phyloP scores from a whole-genome alignment of 306 rosid species.

The Medicago ruthenica region DNA sequence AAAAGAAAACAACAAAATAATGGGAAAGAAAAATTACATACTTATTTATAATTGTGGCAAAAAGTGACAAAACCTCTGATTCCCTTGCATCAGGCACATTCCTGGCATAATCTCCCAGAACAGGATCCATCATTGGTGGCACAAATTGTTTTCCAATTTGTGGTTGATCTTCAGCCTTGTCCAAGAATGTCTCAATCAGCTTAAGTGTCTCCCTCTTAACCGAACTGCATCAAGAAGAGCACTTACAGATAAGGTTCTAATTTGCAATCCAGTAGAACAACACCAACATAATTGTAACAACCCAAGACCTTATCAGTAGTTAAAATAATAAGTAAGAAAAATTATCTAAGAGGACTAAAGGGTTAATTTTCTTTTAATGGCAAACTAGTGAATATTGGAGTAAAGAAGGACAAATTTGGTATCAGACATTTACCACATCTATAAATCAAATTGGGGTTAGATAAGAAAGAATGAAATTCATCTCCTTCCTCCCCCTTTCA shows the following conservation, averaged over 20 bases:
- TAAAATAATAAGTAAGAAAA: no score
- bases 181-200: conserved; percentile 91
- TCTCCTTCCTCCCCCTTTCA: no score
- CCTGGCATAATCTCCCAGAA: conserved; percentile 91
- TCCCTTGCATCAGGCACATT: conserved; percentile 97
- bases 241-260: conserved; percentile 10
- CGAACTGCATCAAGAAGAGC: conserved; percentile 65
- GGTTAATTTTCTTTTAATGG: no score
- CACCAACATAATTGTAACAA: conserved; percentile 27
- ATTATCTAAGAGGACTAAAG: no score
- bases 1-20: not conserved
- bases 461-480: no score
- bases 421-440: no score
- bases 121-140: conserved; percentile 96
- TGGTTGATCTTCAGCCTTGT: conserved; percentile 95
- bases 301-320: no score
- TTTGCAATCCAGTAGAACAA: conserved; percentile 10
- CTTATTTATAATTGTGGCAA: conserved; percentile 94
- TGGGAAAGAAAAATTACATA: conserved; percentile 34
- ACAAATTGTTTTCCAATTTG: conserved; percentile 95
- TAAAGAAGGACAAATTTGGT: no score
- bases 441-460: no score
- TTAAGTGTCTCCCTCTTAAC: conserved; percentile 96
- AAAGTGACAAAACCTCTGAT: conserved; percentile 90
- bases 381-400: no score